A percentile compares a stretch with the other conserved stretches of the same genome.
phyloP scores from a whole-genome alignment of 768 basidiomycete species.

The Tricholoma furcatifolium region DNA sequence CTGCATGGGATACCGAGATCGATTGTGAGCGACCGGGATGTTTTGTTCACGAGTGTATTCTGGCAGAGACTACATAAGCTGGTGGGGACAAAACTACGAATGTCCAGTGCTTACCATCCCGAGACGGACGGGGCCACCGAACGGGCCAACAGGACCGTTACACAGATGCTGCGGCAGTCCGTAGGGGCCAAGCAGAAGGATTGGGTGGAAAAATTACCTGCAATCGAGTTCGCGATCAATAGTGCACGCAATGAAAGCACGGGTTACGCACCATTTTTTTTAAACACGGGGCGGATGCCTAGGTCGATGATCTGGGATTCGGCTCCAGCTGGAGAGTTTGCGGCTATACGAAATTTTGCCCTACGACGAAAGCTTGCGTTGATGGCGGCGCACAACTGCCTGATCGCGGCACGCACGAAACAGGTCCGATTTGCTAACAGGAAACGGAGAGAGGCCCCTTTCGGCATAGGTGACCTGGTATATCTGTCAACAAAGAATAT shows the following conservation, averaged over 20 bases:
- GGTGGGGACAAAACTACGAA: constrained; percentile 20
- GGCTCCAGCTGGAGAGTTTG: constrained; percentile 4
- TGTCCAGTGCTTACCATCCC: constrained; percentile 30
- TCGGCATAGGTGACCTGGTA: neutral
- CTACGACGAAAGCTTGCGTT: constrained; percentile 18
- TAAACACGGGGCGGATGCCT: constrained; percentile 19
- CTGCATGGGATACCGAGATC: constrained; percentile 27
- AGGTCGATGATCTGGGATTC: constrained; percentile 18
- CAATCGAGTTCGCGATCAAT: no score
- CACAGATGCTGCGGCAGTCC: constrained; percentile 27
- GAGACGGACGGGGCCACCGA: no score
- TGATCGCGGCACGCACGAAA: constrained; percentile 20
- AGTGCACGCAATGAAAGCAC: constrained; percentile 29
- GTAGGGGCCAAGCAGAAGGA: constrained; percentile 21
- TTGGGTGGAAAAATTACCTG: no score
- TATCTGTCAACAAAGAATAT: no score
- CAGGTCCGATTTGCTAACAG: constrained; percentile 24
- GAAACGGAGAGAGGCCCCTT: constrained; percentile 1
- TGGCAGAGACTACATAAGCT: constrained; percentile 16
- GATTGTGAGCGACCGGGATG: no score
- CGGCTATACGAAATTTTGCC: constrained; percentile 25
- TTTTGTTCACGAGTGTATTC: constrained; percentile 14
- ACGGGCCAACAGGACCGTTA: no score
- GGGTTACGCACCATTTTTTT: constrained; percentile 34
- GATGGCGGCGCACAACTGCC: constrained; percentile 27